Percentiles rank a stretch among this genome's conserved stretches.
Conservation (phyloP, 768 basidiomycete genomes). For the Tephrocybe rancida region DNA sequence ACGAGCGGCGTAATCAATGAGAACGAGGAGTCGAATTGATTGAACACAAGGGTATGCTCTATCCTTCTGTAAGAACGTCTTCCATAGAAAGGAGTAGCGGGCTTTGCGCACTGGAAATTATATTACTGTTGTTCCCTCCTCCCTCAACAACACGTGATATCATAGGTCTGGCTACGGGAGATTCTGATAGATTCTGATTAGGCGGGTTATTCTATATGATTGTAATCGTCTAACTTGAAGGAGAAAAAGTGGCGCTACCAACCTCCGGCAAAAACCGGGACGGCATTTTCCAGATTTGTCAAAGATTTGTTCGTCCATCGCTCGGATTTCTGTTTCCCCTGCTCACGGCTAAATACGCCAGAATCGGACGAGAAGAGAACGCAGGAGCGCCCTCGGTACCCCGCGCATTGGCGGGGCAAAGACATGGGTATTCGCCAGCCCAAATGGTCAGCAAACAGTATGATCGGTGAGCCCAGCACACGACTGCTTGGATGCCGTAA, state of each 20-base stretch:
- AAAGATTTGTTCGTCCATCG: background rate
- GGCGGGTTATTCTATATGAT: too few species aligned
- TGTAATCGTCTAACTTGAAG: background rate
- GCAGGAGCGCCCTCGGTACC: constrained; percentile 26
- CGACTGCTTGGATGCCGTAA: constrained; percentile 11
- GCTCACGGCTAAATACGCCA: constrained; percentile 8
- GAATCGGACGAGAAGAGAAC: constrained; percentile 14
- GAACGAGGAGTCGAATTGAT: too few species aligned
- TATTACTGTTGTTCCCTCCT: too few species aligned
- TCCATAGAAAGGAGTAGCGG: too few species aligned
- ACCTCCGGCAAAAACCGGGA: constrained; percentile 20
- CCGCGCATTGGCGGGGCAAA: constrained; percentile 66
- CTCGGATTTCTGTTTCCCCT: constrained; percentile 2
- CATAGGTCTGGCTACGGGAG: too few species aligned
- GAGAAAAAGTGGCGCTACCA: background rate
- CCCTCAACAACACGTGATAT: too few species aligned
- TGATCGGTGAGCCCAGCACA: constrained; percentile 63
- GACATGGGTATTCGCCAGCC: constrained; percentile 62
- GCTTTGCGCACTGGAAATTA: too few species aligned
- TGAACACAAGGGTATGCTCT: too few species aligned
- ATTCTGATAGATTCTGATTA: too few species aligned
- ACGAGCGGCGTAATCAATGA: too few species aligned
- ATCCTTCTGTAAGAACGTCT: too few species aligned
- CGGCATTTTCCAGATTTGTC: constrained; percentile 10
- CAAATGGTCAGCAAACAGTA: constrained; percentile 77